Percentiles rank a stretch among this genome's conserved stretches.
phyloP scores from a whole-genome alignment of 1,284 basidiomycete species.

The Cutaneotrichosporon sp. region DNA sequence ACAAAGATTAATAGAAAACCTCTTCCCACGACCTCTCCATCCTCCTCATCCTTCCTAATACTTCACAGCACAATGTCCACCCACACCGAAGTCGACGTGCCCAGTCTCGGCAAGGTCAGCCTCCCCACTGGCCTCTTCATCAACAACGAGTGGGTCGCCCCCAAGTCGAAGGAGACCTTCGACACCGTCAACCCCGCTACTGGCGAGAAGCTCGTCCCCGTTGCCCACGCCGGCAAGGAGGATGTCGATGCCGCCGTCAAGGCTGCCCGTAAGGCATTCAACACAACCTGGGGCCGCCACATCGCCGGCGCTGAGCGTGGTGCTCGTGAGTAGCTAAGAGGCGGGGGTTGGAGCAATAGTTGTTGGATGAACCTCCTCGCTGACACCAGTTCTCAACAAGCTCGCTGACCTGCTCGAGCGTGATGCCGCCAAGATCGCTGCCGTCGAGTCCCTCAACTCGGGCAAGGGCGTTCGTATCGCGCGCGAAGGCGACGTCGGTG shows the following conservation, averaged over 20 bases:
- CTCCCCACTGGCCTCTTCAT: slow-evolving; percentile 83
- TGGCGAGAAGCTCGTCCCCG: slow-evolving; percentile 46
- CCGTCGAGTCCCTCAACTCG: slow-evolving; percentile 70
- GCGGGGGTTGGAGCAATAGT: neutral
- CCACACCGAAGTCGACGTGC: slow-evolving; percentile 23
- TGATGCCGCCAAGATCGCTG: slow-evolving; percentile 64
- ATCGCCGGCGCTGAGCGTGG: slow-evolving; percentile 75
- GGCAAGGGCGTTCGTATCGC: slow-evolving; percentile 75
- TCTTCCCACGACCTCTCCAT: neutral
- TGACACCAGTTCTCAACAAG: slow-evolving; percentile 59
- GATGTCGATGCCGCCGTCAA: slow-evolving; percentile 79
- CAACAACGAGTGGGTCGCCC: slow-evolving; percentile 36
- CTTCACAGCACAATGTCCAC: slow-evolving; percentile 6
- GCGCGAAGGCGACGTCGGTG: slow-evolving; percentile 65
- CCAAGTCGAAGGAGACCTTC: slow-evolving; percentile 28
- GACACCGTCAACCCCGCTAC: slow-evolving; percentile 52
- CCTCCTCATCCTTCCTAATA: neutral
- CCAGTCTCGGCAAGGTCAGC: slow-evolving; percentile 50
- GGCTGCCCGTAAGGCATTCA: slow-evolving; percentile 74
- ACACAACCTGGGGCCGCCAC: slow-evolving; percentile 84
- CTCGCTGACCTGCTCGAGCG: slow-evolving; percentile 89
- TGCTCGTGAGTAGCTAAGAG: slow-evolving; percentile 36
- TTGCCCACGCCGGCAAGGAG: slow-evolving; percentile 42
- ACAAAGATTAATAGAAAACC: too few species aligned
- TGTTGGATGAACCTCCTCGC: neutral